Base-by-base conservation (phyloP, 2,329 filamentous ascomycete species). In the Ceratocystis colombiana region DNA sequence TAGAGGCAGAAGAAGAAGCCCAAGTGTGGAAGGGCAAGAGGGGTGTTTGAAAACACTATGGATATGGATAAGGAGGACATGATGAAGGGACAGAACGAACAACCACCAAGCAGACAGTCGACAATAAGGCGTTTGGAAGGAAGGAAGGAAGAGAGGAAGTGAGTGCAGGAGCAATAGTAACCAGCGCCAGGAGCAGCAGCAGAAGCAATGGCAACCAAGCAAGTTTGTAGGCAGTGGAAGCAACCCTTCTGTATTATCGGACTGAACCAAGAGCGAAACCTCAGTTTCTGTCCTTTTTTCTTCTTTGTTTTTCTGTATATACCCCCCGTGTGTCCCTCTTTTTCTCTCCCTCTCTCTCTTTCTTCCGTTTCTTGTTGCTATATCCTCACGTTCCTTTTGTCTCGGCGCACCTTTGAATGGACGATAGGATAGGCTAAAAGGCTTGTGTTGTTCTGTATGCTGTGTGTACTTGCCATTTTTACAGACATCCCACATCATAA, bases 231-330 rank as follows among this genome's bases (percentile, higher is more conserved):
- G 37, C 17, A 45, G 44, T 20, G 25, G 44, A 45, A 48, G 33
- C 20, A 30, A 5, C 37, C 20, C 12, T 37, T 12, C 37, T 48
- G 61, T 45, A 62, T 25, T 45, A 46, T 62, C 41, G 25, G 41
- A 28, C 37, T 28, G 41, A 45, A 62, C 48, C 37, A 33, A 28
- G 61, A 46, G 20, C 33, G 61, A 62, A 62, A 62, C 61, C 22
- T 62, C 44, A 28, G 33, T 62, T 62, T 62, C 20, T 37, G 15
- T n/a, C 15, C 20, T 62, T n/a, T 46, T 17, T 48, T 28, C 15
- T 48, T 62, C 28, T 28, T 41, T 61, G 8, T 61, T 25, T 62
- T 62, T 28, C 46, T 45, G 20, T 62, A 37, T 59, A 59, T 59
- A 59, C 28, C 55, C 55, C 28, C 55, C 55, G 28, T 59, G 28